These are phyloP conservation scores for Aphanoascus verrucosus DNA, from an alignment of 2,329 filamentous ascomycete genomes.

Conservation along the genomic window DNA sequence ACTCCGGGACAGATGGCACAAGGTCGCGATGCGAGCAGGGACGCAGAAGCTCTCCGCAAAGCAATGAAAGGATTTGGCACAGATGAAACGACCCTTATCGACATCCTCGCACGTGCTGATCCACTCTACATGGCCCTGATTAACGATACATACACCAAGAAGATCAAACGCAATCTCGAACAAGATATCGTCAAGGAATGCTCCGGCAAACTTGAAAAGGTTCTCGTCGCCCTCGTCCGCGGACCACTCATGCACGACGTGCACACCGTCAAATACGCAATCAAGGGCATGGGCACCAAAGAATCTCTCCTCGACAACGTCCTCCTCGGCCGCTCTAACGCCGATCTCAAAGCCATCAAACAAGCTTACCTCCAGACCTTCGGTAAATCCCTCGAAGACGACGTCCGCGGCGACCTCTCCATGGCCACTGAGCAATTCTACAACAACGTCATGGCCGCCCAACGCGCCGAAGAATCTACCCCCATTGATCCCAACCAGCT, in stretches of 20 bases:
- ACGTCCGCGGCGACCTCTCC: slow-evolving; percentile 68
- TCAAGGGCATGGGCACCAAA: slow-evolving; percentile 75
- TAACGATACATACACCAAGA: slow-evolving; percentile 51
- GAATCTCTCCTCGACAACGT: slow-evolving; percentile 79
- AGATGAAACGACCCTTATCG: slow-evolving; percentile 62
- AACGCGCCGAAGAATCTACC: slow-evolving; percentile 63
- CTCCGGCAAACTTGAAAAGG: slow-evolving; percentile 57
- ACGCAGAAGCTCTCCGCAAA: slow-evolving; percentile 57
- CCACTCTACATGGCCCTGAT: slow-evolving; percentile 60
- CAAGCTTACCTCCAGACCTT: slow-evolving; percentile 59
- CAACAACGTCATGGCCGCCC: slow-evolving; percentile 64
- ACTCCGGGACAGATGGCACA: slow-evolving; percentile 52
- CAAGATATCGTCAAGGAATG: slow-evolving; percentile 65
- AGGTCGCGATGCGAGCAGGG: slow-evolving; percentile 48
- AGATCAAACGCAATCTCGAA: slow-evolving; percentile 55
- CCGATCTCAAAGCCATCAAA: slow-evolving; percentile 81
- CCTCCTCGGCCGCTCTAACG: slow-evolving; percentile 70
- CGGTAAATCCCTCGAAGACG: slow-evolving; percentile 55
- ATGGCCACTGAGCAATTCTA: slow-evolving; percentile 81
- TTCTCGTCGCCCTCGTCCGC: slow-evolving; percentile 56
- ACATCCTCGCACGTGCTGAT: slow-evolving; percentile 55
- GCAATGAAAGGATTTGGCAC: slow-evolving; percentile 86
- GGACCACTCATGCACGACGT: slow-evolving; percentile 74
- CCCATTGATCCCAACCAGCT: slow-evolving; percentile 63
- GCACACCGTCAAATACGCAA: slow-evolving; percentile 56